These are phyloP conservation scores for Globisporangium solare DNA, from an alignment of 352 stramenopile species.

Conservation along the genomic window DNA sequence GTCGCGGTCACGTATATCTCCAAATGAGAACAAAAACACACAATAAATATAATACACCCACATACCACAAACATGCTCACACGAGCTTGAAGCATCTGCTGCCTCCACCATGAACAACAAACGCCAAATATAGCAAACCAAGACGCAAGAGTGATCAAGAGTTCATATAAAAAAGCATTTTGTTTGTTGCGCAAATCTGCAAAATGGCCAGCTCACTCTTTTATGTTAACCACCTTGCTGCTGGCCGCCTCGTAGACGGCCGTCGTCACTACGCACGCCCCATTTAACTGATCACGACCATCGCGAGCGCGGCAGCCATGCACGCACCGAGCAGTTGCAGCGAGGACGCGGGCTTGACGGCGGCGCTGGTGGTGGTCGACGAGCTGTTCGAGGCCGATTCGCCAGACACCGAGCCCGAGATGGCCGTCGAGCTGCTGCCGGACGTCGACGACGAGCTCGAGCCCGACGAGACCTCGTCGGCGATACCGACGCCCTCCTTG, in stretches of 20 bases:
- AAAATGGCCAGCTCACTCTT: too few species aligned
- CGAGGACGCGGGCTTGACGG: slow-evolving; percentile 3
- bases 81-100: too few species aligned
- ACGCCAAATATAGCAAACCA: too few species aligned
- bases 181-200: too few species aligned
- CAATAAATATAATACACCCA: neutral
- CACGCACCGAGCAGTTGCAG: slow-evolving; percentile 1
- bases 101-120: too few species aligned
- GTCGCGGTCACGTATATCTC: slow-evolving; percentile 31
- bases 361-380: slow-evolving; percentile 5
- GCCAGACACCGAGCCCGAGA: slow-evolving; percentile 8
- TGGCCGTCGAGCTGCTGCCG: slow-evolving; percentile 14
- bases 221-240: too few species aligned
- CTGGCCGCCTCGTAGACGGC: too few species aligned
- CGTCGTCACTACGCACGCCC: neutral
- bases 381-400: slow-evolving; percentile 7
- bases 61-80: neutral
- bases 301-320: slow-evolving; percentile 3
- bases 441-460: slow-evolving; percentile 16
- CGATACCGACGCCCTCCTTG: slow-evolving; percentile 45
- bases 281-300: slow-evolving; percentile 8
- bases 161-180: too few species aligned
- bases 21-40: slow-evolving; percentile 1
- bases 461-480: slow-evolving; percentile 37
- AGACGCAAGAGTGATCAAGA: too few species aligned